Percentiles rank a stretch among this genome's conserved stretches.
Evolutionary conservation across 2,329 filamentous ascomycete species (phyloP).

Genomic region (Verticillium longisporum): DNA sequence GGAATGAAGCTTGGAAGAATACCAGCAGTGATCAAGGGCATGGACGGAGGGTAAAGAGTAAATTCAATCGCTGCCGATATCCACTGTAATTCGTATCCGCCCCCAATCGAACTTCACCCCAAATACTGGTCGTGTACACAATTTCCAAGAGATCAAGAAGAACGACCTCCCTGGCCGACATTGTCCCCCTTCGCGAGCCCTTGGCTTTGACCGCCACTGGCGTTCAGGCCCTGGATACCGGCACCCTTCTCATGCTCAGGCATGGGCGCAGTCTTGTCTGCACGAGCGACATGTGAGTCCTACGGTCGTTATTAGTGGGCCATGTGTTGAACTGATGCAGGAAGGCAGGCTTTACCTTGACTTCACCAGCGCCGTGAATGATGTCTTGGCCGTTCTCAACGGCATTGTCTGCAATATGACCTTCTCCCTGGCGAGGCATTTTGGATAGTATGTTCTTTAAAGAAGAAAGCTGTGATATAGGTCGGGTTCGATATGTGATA

Average conservation of each 20-base stretch:
- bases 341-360: slow-evolving; percentile 23
- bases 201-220: slow-evolving; percentile 37
- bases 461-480: too few relatives aligned
- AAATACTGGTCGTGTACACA: too few relatives aligned
- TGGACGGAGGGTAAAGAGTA: too few relatives aligned
- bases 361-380: slow-evolving; percentile 33
- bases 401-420: slow-evolving; percentile 36
- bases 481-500: too few relatives aligned
- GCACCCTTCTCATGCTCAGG: slow-evolving; percentile 39
- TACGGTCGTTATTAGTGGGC: neutral
- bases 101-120: too few relatives aligned
- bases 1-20: too few relatives aligned
- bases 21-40: too few relatives aligned
- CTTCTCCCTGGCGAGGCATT: slow-evolving; percentile 46
- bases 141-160: neutral
- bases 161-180: slow-evolving; percentile 29
- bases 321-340: neutral
- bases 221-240: slow-evolving; percentile 29
- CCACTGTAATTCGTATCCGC: too few relatives aligned
- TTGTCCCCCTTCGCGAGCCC: slow-evolving; percentile 31
- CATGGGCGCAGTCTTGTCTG: slow-evolving; percentile 41
- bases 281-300: slow-evolving; percentile 30
- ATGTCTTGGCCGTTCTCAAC: slow-evolving; percentile 32
- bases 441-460: slow-evolving; percentile 12
- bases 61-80: too few relatives aligned